Base-by-base conservation (phyloP, 2,329 filamentous ascomycete genomes). In the Pseudocercospora fijiensis region DNA sequence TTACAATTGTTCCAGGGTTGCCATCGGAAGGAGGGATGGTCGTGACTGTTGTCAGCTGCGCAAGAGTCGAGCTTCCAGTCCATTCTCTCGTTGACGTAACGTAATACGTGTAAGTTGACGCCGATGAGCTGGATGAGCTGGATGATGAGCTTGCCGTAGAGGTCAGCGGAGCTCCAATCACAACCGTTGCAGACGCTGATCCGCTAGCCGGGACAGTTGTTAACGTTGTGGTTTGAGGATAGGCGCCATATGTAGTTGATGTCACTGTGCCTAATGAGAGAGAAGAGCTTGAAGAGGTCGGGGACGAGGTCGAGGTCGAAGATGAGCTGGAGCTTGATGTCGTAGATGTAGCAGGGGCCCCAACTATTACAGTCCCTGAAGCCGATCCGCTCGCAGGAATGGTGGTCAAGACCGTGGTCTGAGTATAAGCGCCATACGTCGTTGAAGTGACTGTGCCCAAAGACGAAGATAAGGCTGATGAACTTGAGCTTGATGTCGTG, bases 31-130 rank as follows among this genome's bases (percentile, higher is more conserved):
- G 27, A 8, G 60, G 24, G 18, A 57, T 37, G 8, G 60, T 62
- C 5, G 60, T 62, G 8, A 62, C 52, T 6, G 53, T 62, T 27
- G 52, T 57, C 6, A 52, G 60, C 11, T 55, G 49, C n/a, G 53
- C 49, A n/a, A 62, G 45, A 24, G 27, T 30, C 3, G 51, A 26
- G 26, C 24, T 27, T 33, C 51, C 51, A 55, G 51, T 55, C 20
- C 26, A 55, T 27, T 22, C 18, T 33, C 22, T 26, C 27, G 51
- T 26, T 4, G 51, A 30, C 13, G 33, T 37, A 5, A 37, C 33
- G 13, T 37, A 37, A 37, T 37, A 37, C 33, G 33, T 37, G 10
- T 51, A 51, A 4, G 47, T 51, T 2, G 47, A 51, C 4, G 47
- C 22, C 11, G 18, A 22, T 22, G 20, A 22, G 47, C 47, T 51